Percentiles rank a stretch among this genome's conserved stretches.
These are phyloP conservation scores for Neurospora terricola DNA, from an alignment of 495 filamentous ascomycete species.

Conservation along the genomic window DNA sequence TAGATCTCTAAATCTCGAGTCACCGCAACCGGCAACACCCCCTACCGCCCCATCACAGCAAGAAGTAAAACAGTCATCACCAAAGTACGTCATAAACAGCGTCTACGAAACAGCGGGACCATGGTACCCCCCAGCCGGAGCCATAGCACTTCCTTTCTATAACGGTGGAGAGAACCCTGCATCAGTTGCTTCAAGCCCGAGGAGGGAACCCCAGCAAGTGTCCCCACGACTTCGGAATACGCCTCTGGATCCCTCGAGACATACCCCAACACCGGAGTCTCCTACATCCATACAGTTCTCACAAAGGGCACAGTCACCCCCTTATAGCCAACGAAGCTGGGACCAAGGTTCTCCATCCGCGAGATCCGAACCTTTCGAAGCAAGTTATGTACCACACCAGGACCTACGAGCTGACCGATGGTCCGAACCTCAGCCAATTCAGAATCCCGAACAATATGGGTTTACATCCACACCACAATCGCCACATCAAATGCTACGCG, in stretches of 20 bases:
- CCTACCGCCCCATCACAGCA: background rate
- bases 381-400: background rate
- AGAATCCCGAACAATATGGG: background rate
- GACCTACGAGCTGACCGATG: conserved; percentile 4
- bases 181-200: background rate
- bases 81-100: background rate
- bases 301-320: conserved; percentile 1
- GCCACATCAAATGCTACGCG: background rate
- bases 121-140: conserved; percentile 5
- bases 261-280: background rate
- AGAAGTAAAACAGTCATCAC: background rate
- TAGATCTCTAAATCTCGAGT: background rate
- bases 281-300: background rate
- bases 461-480: background rate
- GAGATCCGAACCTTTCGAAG: conserved; percentile 8
- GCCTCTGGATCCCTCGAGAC: background rate
- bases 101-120: conserved; percentile 4
- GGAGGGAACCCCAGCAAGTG: background rate
- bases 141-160: conserved; percentile 6
- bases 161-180: background rate
- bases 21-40: background rate
- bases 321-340: conserved; percentile 1
- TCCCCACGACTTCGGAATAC: background rate
- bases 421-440: conserved; percentile 3
- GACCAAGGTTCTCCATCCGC: conserved; percentile 4